These are phyloP conservation scores for Arctostaphylos glauca DNA, from an alignment of 148 eudicot species.

Conservation along the genomic window DNA sequence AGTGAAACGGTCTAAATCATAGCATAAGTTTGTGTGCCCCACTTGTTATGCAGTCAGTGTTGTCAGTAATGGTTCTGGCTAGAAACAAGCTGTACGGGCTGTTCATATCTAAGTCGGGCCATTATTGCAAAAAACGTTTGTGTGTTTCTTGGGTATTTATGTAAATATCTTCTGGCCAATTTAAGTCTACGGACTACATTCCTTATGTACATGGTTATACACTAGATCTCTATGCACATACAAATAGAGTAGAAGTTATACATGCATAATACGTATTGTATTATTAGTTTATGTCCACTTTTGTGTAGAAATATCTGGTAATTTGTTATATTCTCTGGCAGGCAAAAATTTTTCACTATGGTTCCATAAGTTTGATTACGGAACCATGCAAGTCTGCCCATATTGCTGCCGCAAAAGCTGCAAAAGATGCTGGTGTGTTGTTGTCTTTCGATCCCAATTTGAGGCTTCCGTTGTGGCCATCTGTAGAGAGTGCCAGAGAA, in stretches of 20 bases:
- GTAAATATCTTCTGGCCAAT: not conserved
- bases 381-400: constrained; percentile 95
- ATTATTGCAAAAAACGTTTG: not conserved
- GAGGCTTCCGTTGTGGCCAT: constrained; percentile 97
- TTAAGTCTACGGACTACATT: not conserved
- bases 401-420: constrained; percentile 85
- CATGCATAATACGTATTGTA: not conserved
- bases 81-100: not conserved
- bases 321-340: constrained; percentile 29
- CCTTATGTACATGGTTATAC: not conserved
- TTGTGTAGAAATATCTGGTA: not conserved
- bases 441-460: constrained; percentile 94
- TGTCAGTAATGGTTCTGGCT: not conserved
- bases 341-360: constrained; percentile 95
- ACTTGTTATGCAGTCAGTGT: not conserved
- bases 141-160: not conserved
- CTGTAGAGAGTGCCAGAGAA: constrained; percentile 81
- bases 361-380: constrained; percentile 92
- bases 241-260: not conserved
- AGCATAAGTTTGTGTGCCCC: not conserved
- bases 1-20: not conserved
- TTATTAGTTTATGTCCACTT: not conserved
- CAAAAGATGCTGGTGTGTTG: constrained; percentile 88
- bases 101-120: not conserved
- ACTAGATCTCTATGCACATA: not conserved